These are phyloP conservation scores for Pichia sp. DNA, from an alignment of 1,139 yeast genomes.

Conservation along the genomic window DNA sequence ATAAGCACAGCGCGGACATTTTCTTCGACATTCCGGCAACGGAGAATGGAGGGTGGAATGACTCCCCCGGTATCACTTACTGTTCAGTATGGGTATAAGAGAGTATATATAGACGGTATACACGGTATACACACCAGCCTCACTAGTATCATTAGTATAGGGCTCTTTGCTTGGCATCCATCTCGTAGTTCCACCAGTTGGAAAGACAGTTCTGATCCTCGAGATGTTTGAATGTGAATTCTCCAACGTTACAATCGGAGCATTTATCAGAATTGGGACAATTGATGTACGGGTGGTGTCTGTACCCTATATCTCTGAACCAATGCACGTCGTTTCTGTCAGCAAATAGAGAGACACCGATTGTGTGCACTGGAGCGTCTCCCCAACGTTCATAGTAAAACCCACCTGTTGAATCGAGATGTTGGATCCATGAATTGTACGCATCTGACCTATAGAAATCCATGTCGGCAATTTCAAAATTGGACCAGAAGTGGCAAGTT, in stretches of 20 bases:
- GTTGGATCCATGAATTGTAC: constrained; percentile 56
- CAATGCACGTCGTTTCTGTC: constrained; percentile 68
- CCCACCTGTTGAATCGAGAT: constrained; percentile 63
- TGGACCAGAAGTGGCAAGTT: constrained; percentile 86
- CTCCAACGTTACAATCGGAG: constrained; percentile 37
- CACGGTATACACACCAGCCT: no score
- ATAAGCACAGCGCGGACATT: no score
- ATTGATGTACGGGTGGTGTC: constrained; percentile 57
- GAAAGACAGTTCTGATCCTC: constrained; percentile 66
- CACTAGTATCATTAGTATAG: constrained; percentile 25
- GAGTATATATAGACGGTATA: no score
- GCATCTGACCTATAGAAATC: constrained; percentile 67
- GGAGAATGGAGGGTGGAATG: no score
- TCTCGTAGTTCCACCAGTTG: constrained; percentile 60
- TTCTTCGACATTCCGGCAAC: no score
- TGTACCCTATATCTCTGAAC: constrained; percentile 84
- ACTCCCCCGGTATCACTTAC: no score
- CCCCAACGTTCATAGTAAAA: constrained; percentile 91
- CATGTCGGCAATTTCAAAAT: constrained; percentile 77
- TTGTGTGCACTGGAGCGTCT: constrained; percentile 81
- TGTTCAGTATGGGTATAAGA: no score
- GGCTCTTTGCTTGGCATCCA: constrained; percentile 38
- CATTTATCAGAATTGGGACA: constrained; percentile 49
- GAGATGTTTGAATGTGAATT: constrained; percentile 38
- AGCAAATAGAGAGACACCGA: constrained; percentile 69